A percentile compares a stretch with the other conserved stretches of the same genome.
Conservation (phyloP, 2,329 filamentous ascomycete genomes). For the Geosmithia putterillii region DNA sequence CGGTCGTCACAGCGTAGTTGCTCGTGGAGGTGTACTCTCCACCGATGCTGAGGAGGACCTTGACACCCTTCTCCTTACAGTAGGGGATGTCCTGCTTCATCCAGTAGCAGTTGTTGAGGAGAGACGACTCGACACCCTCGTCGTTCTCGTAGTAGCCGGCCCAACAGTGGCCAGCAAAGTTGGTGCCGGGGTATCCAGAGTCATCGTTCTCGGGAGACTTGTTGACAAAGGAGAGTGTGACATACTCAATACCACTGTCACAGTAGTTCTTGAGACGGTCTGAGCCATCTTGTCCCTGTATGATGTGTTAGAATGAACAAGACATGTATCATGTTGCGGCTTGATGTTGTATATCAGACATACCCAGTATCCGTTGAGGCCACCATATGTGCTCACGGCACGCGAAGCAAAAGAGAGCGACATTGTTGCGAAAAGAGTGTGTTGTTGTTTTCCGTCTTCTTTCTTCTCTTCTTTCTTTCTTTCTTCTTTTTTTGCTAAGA, state of each 20-base stretch:
- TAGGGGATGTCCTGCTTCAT: slow-evolving; percentile 26
- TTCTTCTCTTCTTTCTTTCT: neutral
- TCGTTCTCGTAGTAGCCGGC: slow-evolving; percentile 11
- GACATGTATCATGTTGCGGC: neutral
- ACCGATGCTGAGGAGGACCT: slow-evolving; percentile 29
- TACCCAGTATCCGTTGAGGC: slow-evolving; percentile 29
- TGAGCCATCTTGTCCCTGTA: slow-evolving; percentile 20
- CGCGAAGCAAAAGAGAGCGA: slow-evolving; percentile 6
- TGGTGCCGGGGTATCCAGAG: slow-evolving; percentile 22
- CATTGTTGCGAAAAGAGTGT: slow-evolving; percentile 9
- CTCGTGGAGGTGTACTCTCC: slow-evolving; percentile 14
- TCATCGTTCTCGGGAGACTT: slow-evolving; percentile 20
- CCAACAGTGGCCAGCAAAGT: slow-evolving; percentile 26
- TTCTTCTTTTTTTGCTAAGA: neutral
- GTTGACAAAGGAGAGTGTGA: slow-evolving; percentile 25
- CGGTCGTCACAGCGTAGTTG: slow-evolving; percentile 19
- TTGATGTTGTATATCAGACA: slow-evolving; percentile 1
- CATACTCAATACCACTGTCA: slow-evolving; percentile 21
- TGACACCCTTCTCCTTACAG: slow-evolving; percentile 27
- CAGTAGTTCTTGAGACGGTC: slow-evolving; percentile 21
- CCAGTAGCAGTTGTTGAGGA: slow-evolving; percentile 20
- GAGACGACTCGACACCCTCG: slow-evolving; percentile 11
- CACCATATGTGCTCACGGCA: slow-evolving; percentile 11
- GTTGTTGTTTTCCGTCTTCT: slow-evolving; percentile 7
- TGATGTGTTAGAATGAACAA: neutral